These are phyloP conservation scores for Nepenthes gracilis DNA, from an alignment of 148 eudicot genomes.

Conservation along the genomic window DNA sequence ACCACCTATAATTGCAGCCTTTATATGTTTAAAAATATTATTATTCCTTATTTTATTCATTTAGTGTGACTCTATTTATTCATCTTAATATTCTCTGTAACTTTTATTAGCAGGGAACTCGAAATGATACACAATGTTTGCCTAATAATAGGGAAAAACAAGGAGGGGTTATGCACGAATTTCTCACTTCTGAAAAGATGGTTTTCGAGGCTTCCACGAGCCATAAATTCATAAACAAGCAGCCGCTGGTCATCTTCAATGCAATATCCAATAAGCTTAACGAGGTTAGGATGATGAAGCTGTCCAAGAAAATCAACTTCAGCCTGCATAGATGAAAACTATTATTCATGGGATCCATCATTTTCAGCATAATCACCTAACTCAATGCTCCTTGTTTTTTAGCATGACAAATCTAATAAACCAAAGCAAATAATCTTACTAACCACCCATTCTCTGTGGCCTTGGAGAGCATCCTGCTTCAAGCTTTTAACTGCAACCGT, in stretches of 20 bases:
- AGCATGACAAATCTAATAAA: constrained; percentile 13
- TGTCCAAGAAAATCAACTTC: constrained; percentile 94
- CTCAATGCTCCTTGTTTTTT: constrained; percentile 1
- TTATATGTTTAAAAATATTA: no score
- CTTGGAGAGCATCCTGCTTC: constrained; percentile 94
- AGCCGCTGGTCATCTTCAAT: constrained; percentile 91
- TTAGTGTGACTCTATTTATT: no score
- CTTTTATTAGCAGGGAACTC: no score
- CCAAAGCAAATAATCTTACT: constrained; percentile 26
- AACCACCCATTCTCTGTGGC: constrained; percentile 99
- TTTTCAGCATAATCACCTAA: constrained; percentile 6
- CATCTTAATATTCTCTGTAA: no score
- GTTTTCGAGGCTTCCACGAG: constrained; percentile 98
- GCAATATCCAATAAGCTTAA: constrained; percentile 89
- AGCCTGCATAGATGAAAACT: constrained; percentile 44
- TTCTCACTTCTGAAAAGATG: constrained; percentile 93
- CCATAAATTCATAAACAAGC: constrained; percentile 94
- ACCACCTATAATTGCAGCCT: no score
- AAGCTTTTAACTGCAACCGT: constrained; percentile 95
- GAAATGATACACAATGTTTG: no score
- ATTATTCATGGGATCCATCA: constrained; percentile 2
- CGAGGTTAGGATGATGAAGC: constrained; percentile 95
- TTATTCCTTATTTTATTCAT: no score
- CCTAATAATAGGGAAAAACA: neutral
- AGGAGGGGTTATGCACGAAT: neutral